Percentiles rank a stretch among this genome's conserved stretches.
Evolutionary conservation across 306 rosid species (phyloP).

Genomic region (Rosa persica): DNA sequence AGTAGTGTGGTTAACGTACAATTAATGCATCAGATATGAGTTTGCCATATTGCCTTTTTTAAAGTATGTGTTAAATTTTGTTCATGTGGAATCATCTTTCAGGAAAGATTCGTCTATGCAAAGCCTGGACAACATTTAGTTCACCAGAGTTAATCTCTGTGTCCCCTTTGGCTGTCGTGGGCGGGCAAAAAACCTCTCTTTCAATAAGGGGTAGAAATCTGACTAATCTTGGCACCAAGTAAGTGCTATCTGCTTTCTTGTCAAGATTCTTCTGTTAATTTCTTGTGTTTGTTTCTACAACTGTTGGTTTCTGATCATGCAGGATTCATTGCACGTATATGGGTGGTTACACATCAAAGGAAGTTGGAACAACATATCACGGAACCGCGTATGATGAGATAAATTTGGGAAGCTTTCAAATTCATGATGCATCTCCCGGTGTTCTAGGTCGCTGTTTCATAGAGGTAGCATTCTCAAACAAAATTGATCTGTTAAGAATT

Average conservation of each 20-base stretch:
- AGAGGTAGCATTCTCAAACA: slow-evolving; percentile 53
- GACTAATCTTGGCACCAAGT: slow-evolving; percentile 71
- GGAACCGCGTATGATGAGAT: slow-evolving; percentile 60
- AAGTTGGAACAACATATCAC: slow-evolving; percentile 45
- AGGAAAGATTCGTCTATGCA: slow-evolving; percentile 68
- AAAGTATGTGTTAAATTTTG: slow-evolving; percentile 15
- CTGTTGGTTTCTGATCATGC: slow-evolving; percentile 30
- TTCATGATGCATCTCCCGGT: slow-evolving; percentile 53
- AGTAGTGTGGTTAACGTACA: neutral
- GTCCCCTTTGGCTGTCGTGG: slow-evolving; percentile 80
- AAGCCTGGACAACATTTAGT: slow-evolving; percentile 67
- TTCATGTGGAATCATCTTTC: slow-evolving; percentile 33
- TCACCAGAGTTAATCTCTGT: slow-evolving; percentile 81
- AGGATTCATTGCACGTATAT: slow-evolving; percentile 80
- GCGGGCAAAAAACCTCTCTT: slow-evolving; percentile 72
- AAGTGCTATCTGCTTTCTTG: slow-evolving; percentile 31
- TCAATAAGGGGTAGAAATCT: slow-evolving; percentile 77
- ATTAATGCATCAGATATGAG: neutral
- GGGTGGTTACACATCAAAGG: slow-evolving; percentile 63
- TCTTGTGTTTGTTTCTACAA: slow-evolving; percentile 14
- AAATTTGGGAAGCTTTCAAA: slow-evolving; percentile 54
- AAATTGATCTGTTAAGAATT: neutral
- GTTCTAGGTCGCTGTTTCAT: slow-evolving; percentile 81
- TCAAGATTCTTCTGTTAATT: slow-evolving; percentile 22
- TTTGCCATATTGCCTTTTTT: neutral